Evolutionary conservation across 352 stramenopile species (phyloP), one percentile per base, ranked within the genome.

Genomic region (Phytophthora aleatoria): DNA sequence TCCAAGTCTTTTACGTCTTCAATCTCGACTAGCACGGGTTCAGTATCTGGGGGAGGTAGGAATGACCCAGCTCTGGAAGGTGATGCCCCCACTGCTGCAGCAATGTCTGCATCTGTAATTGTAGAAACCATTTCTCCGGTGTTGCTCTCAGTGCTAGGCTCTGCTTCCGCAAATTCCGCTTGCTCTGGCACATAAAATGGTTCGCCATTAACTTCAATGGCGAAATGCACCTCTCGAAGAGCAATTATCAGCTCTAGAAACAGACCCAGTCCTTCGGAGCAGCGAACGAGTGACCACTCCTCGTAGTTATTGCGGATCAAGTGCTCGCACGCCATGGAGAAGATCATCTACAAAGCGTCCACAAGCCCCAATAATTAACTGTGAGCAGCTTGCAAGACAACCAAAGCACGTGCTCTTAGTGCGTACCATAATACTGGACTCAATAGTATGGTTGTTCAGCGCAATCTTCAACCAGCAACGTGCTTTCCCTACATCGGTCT

Each of bases 161-260:
- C 67, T 38, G 45, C 7, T 42, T 73, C 57, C 6, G 50, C 12
- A 3, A 35, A 15, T 58, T 71, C 55, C 16, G 42, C 51, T 33
- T 51, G 42, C 11, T 75, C 58, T 2, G 69, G 11, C 13, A 69
- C 49, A n/a, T 56, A 42, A 57, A 90, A 90, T 15, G 83, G 63
- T 5, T 83, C 77, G 16, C 81, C 83, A 39, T 76, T 83, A 31
- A 92, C 81, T 68, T 80, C 72, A 62, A 95, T 79, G 16, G 72
- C 74, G 58, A 95, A 95, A 43, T 87, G 73, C 13, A 92, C 71
- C 11, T 88, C 80, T 15, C 78, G 79, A 47, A 89, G 74, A 28
- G 90, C 84, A 33, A 87, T 89, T 39, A 92, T 64, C 53, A 94
- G 79, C 56, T 95, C 85, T 9, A 92, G 51, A 61, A 95, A 90